These are phyloP conservation scores for Solanum paucissectum DNA, from an alignment of 257 asterid species.

Conservation along the genomic window DNA sequence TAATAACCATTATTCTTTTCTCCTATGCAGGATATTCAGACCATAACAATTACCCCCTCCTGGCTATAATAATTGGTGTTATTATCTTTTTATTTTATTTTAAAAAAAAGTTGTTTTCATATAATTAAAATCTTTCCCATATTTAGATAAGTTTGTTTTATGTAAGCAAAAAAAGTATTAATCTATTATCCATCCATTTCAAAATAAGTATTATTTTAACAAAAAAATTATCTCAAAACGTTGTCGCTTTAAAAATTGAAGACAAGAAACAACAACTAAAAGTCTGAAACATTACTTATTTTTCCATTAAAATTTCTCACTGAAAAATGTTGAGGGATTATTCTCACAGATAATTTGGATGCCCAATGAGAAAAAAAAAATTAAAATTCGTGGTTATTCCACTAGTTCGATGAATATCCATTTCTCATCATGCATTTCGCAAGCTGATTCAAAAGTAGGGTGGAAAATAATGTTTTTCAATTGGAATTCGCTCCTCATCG, in stretches of 20 bases:
- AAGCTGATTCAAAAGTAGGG: neutral
- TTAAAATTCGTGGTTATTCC: neutral
- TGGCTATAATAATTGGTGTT: neutral
- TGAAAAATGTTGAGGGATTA: too few species aligned
- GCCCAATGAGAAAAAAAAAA: neutral
- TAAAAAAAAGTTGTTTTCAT: neutral
- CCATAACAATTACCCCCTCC: neutral
- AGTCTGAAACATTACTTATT: neutral
- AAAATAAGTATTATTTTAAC: neutral
- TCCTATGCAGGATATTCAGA: too few species aligned
- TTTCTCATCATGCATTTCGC: neutral
- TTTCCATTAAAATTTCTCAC: neutral
- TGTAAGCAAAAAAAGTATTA: neutral
- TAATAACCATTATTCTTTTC: neutral
- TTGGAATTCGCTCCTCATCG: too few species aligned
- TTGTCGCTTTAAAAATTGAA: too few species aligned
- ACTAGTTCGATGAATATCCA: too few species aligned
- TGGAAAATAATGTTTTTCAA: neutral
- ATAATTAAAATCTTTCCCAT: neutral
- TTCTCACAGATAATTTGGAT: too few species aligned
- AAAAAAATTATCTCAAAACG: neutral
- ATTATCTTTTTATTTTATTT: neutral
- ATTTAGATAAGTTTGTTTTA: neutral
- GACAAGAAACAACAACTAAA: neutral
- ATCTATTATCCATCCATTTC: neutral